These are phyloP conservation scores for Calonectria ilicicola DNA, from an alignment of 2,329 filamentous ascomycete species.

Conservation along the genomic window DNA sequence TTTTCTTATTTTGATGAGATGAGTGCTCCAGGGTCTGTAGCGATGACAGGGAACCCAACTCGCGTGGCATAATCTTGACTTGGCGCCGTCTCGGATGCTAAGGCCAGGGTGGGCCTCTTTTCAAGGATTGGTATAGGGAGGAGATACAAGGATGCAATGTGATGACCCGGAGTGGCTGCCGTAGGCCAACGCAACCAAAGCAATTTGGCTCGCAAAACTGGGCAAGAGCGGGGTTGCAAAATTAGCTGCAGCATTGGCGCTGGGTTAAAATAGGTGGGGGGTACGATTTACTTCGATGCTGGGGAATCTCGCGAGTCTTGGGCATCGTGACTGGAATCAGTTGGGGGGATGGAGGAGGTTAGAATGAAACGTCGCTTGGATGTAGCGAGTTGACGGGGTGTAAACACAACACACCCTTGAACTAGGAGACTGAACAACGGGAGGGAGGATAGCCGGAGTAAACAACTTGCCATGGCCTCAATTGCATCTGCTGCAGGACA, in stretches of 20 bases:
- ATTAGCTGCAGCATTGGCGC: background rate
- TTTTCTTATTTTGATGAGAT: no score
- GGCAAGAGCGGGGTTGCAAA: background rate
- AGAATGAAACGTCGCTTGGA: background rate
- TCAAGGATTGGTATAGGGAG: background rate
- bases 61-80: background rate
- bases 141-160: background rate
- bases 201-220: background rate
- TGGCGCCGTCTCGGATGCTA: background rate
- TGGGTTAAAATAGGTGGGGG: background rate
- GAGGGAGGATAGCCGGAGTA: no score
- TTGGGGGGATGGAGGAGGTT: background rate
- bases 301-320: background rate
- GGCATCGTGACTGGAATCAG: background rate
- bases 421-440: background rate
- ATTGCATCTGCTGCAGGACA: background rate
- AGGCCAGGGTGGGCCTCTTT: background rate
- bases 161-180: background rate
- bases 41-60: background rate
- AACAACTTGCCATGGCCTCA: no score
- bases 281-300: background rate
- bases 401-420: background rate
- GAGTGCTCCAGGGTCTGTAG: no score
- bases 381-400: no score
- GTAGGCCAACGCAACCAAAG: background rate